Evolutionary conservation across 192 early-diverging fungal species (phyloP).

Genomic region (Mortierella claussenii): DNA sequence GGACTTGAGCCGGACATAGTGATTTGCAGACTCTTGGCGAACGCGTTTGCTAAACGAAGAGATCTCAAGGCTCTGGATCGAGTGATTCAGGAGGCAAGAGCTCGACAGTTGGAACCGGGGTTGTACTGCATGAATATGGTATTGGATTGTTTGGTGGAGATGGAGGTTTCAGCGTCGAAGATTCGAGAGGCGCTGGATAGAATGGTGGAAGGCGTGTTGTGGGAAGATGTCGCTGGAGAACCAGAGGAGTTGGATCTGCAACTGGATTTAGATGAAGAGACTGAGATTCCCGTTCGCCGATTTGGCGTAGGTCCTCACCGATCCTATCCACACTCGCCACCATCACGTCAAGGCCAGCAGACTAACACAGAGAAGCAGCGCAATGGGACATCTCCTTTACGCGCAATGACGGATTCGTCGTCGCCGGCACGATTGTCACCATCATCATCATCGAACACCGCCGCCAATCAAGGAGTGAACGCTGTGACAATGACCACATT

Average conservation of each 20-base stretch:
- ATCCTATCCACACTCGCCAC: not conserved
- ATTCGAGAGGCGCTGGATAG: slow-evolving; percentile 30
- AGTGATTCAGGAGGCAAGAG: slow-evolving; percentile 28
- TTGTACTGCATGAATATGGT: slow-evolving; percentile 26
- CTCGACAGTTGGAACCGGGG: slow-evolving; percentile 19
- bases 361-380: not conserved
- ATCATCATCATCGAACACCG: not conserved
- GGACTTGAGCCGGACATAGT: slow-evolving; percentile 26
- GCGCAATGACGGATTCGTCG: not conserved
- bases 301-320: not conserved
- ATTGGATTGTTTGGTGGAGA: slow-evolving; percentile 31
- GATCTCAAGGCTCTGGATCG: slow-evolving; percentile 39
- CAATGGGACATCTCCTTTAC: not conserved
- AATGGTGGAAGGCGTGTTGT: not conserved
- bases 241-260: too few relatives aligned
- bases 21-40: slow-evolving; percentile 33
- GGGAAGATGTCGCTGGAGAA: not conserved
- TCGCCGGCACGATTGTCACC: too few relatives aligned
- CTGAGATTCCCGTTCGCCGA: slow-evolving; percentile 19
- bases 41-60: slow-evolving; percentile 37
- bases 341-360: not conserved
- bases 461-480: slow-evolving; percentile 11
- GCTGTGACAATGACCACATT: slow-evolving; percentile 30
- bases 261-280: slow-evolving; percentile 11
- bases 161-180: slow-evolving; percentile 6